Conservation (phyloP, 345 rosid genomes). For the rapeseed (Brassica napus) region DNA sequence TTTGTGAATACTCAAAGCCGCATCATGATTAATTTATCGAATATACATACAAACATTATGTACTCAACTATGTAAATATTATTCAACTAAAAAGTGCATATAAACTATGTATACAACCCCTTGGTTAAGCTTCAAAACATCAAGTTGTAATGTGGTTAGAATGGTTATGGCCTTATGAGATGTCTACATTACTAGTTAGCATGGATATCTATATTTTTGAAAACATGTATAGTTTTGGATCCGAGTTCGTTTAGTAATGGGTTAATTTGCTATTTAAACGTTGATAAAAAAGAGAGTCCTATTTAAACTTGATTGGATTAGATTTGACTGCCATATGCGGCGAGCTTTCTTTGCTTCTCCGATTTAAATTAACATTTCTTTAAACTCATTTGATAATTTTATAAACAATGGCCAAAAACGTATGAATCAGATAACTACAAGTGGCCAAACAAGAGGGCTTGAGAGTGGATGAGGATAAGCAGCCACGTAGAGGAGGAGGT, state of each 20-base stretch:
- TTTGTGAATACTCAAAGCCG: neutral
- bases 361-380: neutral
- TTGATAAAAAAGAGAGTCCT: no score
- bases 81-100: neutral
- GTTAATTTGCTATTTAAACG: no score
- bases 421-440: neutral
- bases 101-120: neutral
- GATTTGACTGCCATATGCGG: neutral
- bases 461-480: neutral
- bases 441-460: neutral
- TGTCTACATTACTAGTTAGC: neutral
- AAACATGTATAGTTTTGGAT: neutral
- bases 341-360: neutral
- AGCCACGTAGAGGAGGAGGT: neutral
- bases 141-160: neutral
- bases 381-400: neutral
- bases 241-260: neutral
- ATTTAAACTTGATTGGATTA: neutral
- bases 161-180: neutral
- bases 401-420: neutral
- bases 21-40: neutral
- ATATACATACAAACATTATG: neutral
- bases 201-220: neutral
- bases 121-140: neutral
- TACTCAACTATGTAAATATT: neutral